These are phyloP conservation scores for Escallonia rubra DNA, from an alignment of 129 eudicot species.

Conservation along the genomic window DNA sequence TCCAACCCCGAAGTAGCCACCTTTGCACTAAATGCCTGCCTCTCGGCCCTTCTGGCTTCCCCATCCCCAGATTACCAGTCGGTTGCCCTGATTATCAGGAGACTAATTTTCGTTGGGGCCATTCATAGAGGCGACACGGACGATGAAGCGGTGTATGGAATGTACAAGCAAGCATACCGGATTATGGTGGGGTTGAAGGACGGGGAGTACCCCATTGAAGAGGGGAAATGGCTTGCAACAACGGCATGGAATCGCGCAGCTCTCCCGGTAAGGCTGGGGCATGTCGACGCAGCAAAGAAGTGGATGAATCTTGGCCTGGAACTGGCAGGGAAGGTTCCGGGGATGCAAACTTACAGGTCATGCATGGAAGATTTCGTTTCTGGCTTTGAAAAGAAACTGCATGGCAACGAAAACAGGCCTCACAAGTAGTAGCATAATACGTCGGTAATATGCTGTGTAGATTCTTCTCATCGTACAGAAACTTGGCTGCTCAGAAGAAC, in stretches of 20 bases:
- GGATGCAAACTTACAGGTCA: slow-evolving; percentile 68
- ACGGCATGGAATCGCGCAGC: slow-evolving; percentile 98
- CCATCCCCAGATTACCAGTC: slow-evolving; percentile 70
- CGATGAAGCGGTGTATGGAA: slow-evolving; percentile 50
- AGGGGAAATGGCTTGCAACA: slow-evolving; percentile 92
- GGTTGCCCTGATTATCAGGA: slow-evolving; percentile 67
- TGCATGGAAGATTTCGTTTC: slow-evolving; percentile 86
- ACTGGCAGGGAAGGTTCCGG: slow-evolving; percentile 69
- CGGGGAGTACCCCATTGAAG: slow-evolving; percentile 81
- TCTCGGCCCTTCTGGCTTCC: slow-evolving; percentile 67
- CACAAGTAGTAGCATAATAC: background rate
- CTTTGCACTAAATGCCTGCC: slow-evolving; percentile 59
- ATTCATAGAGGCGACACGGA: slow-evolving; percentile 48
- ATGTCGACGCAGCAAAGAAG: slow-evolving; percentile 56
- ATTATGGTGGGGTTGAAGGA: slow-evolving; percentile 91
- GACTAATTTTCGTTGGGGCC: slow-evolving; percentile 39
- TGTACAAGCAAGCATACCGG: slow-evolving; percentile 79
- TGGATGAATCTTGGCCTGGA: slow-evolving; percentile 89
- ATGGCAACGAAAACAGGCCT: slow-evolving; percentile 23
- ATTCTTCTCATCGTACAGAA: too few species aligned
- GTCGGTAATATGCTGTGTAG: too few species aligned
- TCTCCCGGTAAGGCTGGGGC: slow-evolving; percentile 69
- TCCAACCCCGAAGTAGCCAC: slow-evolving; percentile 71
- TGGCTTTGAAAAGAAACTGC: slow-evolving; percentile 53
- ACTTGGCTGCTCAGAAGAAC: too few species aligned